Evolutionary conservation across 108 stramenopile species (phyloP), one percentile per base, ranked within the genome.

Genomic region (Schizochytrium sp.): DNA sequence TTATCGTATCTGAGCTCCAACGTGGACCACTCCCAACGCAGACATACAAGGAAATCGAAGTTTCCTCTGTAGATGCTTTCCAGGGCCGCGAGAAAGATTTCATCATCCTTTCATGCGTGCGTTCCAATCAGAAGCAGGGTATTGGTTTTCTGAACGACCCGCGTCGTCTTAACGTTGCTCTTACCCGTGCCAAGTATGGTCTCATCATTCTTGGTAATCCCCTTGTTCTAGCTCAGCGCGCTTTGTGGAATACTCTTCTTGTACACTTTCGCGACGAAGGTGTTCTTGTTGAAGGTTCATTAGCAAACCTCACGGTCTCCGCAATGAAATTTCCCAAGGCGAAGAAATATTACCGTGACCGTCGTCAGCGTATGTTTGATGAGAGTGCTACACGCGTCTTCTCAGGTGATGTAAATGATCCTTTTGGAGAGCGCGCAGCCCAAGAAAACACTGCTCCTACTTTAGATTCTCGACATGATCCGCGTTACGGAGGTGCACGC

Each of bases 21-120:
- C 93, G 97, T 49, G 99, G 98, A 17, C 72, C 95, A 5, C 90
- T 98, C 57, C 94, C 95, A 3, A 91, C 94, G 60, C 90, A 94
- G 40, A 88, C 96, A 17, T 99, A 99, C 92, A 96, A 96, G 88
- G 95, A 96, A 2, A 96, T 99, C 88, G 98, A 99, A 93, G 97
- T 99, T 57, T 98, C 98, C 58, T 95, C 95, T 76, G 99, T 99
- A 50, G 99, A 99, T 94, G 96, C 97, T 76, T 99, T 99, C 90
- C 99, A 99, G 92, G 99, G 99, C 46, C 97, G 99, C 61, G 99
- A 99, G 89, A 99, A 99, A 93, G 99, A 99, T 88, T 97, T 95
- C 88, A 98, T 98, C 89, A 91, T 99, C 17, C 94, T 99, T 38
- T 97, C 97, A 10, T 99, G 99, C 91, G 99, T 99, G 47, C 97